Evolutionary conservation across 164 flowering plant species (phyloP).

Genomic region (Aristolochia fimbriata): DNA sequence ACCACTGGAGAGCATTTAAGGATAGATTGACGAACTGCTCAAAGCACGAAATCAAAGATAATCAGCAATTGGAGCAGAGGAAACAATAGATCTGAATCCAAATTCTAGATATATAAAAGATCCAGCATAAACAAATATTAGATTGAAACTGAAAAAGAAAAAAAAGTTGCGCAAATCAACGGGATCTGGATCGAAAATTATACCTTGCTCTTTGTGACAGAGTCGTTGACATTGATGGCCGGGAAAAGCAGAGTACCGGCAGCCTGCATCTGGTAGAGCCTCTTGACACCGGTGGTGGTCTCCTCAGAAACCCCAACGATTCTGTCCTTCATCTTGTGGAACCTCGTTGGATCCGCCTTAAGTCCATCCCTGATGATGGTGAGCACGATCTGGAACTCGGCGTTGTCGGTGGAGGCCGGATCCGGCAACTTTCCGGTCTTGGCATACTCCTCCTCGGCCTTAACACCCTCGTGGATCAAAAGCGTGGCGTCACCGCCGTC

Average conservation of each 20-base stretch:
- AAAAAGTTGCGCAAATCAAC: not conserved
- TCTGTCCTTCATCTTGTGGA: conserved; percentile 29
- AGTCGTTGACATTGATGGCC: conserved; percentile 21
- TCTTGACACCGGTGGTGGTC: conserved; percentile 29
- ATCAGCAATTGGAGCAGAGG: not conserved
- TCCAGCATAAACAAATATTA: not conserved
- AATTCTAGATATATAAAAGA: not conserved
- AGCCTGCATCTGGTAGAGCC: conserved; percentile 27
- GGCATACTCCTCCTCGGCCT: conserved; percentile 24
- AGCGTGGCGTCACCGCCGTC: conserved; percentile 27
- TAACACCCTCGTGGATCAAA: conserved; percentile 23
- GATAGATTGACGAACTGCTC: too few relatives aligned
- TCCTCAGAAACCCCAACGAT: conserved; percentile 30
- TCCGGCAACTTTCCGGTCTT: conserved; percentile 24
- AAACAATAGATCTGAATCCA: not conserved
- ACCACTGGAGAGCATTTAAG: too few relatives aligned
- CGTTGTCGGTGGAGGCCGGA: conserved; percentile 30
- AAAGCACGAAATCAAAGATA: too few relatives aligned
- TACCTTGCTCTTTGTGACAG: conserved; percentile 25
- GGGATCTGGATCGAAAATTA: not conserved
- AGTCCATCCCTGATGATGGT: conserved; percentile 25
- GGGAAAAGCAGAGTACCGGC: conserved; percentile 20
- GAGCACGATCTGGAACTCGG: conserved; percentile 37
- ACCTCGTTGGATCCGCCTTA: conserved; percentile 25
- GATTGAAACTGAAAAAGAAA: not conserved